These are phyloP conservation scores for Pichia exigua DNA, from an alignment of 805 yeast genomes.

Conservation along the genomic window DNA sequence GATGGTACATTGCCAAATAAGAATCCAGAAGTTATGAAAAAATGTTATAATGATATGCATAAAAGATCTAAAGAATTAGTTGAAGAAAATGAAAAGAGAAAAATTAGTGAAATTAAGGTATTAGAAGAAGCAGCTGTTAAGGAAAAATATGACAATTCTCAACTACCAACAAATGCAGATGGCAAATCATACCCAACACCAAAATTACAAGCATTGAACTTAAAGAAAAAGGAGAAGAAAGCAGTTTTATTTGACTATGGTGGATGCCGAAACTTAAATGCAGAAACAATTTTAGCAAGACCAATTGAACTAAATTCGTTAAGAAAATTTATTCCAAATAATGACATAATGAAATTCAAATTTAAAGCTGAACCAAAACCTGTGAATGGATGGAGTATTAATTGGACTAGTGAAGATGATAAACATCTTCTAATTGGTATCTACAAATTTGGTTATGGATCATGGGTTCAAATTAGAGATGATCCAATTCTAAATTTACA, in stretches of 20 bases:
- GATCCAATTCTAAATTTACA: constrained; percentile 86
- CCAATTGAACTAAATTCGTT: constrained; percentile 77
- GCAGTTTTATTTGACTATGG: constrained; percentile 85
- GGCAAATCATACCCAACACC: constrained; percentile 25
- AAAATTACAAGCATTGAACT: constrained; percentile 29
- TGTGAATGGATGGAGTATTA: constrained; percentile 86
- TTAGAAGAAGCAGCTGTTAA: constrained; percentile 54
- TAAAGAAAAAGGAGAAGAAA: constrained; percentile 75
- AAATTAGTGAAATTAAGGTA: constrained; percentile 45
- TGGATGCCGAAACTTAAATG: constrained; percentile 83
- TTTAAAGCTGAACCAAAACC: constrained; percentile 61
- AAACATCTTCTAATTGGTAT: constrained; percentile 83
- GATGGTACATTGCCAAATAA: constrained; percentile 87
- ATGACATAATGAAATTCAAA: constrained; percentile 52
- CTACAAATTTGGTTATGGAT: constrained; percentile 88
- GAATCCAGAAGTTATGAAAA: constrained; percentile 68
- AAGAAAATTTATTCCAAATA: constrained; percentile 42
- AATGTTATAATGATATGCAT: constrained; percentile 67
- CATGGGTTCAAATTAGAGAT: constrained; percentile 91
- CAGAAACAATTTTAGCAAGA: constrained; percentile 75
- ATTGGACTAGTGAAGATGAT: constrained; percentile 80
- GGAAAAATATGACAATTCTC: constrained; percentile 36
- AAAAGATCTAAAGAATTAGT: constrained; percentile 54
- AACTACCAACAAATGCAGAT: constrained; percentile 24
- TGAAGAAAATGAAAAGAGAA: constrained; percentile 56